Conservation (phyloP, 345 rosid genomes). For the Gossypium rotundifolium region DNA sequence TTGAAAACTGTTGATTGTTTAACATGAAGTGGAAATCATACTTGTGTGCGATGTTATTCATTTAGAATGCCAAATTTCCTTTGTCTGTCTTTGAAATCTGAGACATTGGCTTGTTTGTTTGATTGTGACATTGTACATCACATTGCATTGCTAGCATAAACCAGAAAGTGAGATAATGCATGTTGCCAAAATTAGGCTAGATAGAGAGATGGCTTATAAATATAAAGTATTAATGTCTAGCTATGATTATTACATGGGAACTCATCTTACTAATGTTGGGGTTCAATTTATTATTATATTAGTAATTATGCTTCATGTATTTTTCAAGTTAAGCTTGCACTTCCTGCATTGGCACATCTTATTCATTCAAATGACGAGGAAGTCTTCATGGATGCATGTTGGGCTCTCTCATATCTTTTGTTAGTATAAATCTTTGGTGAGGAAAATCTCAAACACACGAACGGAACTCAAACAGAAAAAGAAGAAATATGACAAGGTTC, state of each 20-base stretch:
- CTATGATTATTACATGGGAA: not conserved
- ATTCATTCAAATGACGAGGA: constrained; percentile 86
- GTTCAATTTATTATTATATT: not conserved
- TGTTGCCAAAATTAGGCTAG: not conserved
- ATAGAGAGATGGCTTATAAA: not conserved
- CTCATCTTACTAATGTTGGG: too few species aligned
- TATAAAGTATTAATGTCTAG: not conserved
- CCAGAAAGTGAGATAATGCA: not conserved
- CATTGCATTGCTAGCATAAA: not conserved
- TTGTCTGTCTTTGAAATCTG: not conserved
- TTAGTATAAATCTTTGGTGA: too few species aligned
- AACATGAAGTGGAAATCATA: not conserved
- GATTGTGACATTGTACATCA: not conserved
- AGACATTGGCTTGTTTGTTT: not conserved
- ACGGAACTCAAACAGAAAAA: too few species aligned
- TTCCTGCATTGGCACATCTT: constrained; percentile 73
- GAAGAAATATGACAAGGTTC: too few species aligned
- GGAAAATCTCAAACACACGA: too few species aligned
- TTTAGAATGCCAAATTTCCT: not conserved
- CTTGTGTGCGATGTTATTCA: not conserved
- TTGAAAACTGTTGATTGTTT: not conserved
- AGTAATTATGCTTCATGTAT: constrained; percentile 2
- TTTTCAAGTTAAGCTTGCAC: constrained; percentile 68
- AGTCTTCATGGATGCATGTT: constrained; percentile 90
- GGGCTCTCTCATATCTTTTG: constrained; percentile 73